Conservation (phyloP, 495 filamentous ascomycete species). For the Margaritispora aquatica region DNA sequence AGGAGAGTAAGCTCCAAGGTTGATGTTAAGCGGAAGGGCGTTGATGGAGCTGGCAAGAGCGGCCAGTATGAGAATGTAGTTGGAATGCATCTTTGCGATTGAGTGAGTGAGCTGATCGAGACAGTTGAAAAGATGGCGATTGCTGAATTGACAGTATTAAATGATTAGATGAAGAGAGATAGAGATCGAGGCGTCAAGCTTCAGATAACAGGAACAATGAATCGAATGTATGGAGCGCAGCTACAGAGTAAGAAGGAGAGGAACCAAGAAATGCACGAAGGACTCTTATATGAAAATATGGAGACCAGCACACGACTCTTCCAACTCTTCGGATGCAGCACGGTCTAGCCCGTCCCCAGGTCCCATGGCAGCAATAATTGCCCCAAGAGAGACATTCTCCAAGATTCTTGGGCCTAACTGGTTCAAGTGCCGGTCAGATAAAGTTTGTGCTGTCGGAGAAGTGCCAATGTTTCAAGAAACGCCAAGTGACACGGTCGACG, state of each 20-base stretch:
- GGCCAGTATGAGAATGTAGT: constrained; percentile 32
- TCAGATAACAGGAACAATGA: constrained; percentile 33
- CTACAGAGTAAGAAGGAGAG: constrained; percentile 14
- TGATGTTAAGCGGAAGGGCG: constrained; percentile 54
- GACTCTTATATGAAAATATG: constrained; percentile 16
- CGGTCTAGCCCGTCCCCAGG: constrained; percentile 10
- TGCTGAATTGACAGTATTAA: constrained; percentile 11
- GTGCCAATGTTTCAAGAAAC: constrained; percentile 21
- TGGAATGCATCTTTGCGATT: constrained; percentile 35
- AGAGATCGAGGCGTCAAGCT: constrained; percentile 25
- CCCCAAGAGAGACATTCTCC: background rate
- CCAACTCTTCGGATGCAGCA: constrained; percentile 8
- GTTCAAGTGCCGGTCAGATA: background rate
- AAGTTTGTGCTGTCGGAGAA: constrained; percentile 5
- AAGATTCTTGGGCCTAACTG: constrained; percentile 1
- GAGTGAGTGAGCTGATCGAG: background rate
- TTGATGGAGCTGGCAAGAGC: constrained; percentile 31
- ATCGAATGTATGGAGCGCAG: constrained; percentile 20
- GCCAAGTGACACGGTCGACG: constrained; percentile 16
- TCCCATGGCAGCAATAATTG: background rate
- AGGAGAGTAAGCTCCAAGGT: constrained; percentile 53
- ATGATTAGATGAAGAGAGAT: constrained; percentile 21
- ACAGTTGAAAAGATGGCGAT: background rate
- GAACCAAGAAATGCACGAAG: constrained; percentile 1
- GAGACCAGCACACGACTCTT: constrained; percentile 7